A percentile compares a stretch with the other conserved stretches of the same genome.
These are phyloP conservation scores for Penicillium sp. DNA, from an alignment of 2,329 filamentous ascomycete genomes.

Conservation along the genomic window DNA sequence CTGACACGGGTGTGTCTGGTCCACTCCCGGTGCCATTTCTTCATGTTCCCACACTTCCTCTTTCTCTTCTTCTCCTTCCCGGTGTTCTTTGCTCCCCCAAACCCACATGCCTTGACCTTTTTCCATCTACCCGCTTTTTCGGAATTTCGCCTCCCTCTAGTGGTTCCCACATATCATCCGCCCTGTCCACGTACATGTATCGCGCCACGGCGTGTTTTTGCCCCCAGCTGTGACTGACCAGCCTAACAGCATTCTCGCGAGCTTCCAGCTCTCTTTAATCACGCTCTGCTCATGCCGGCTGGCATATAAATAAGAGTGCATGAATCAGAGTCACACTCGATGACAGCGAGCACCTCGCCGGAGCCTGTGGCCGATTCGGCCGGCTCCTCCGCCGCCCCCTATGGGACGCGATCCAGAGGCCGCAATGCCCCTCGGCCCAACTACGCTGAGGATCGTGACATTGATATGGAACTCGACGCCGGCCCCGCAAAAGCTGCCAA, in stretches of 20 bases:
- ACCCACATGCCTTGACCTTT: neutral
- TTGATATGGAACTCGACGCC: slow-evolving; percentile 81
- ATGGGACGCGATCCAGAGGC: slow-evolving; percentile 93
- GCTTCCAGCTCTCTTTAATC: slow-evolving; percentile 20
- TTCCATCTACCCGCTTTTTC: slow-evolving; percentile 18
- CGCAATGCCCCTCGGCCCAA: slow-evolving; percentile 80
- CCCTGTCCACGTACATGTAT: slow-evolving; percentile 20
- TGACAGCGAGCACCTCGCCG: slow-evolving; percentile 45
- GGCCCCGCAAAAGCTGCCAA: slow-evolving; percentile 35
- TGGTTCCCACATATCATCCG: slow-evolving; percentile 19
- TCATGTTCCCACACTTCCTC: slow-evolving; percentile 3
- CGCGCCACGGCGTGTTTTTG: slow-evolving; percentile 19
- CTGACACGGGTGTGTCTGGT: slow-evolving; percentile 1
- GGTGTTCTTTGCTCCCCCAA: slow-evolving; percentile 2
- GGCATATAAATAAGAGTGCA: slow-evolving; percentile 39
- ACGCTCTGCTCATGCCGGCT: slow-evolving; percentile 15
- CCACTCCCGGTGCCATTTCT: slow-evolving; percentile 1
- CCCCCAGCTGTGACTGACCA: slow-evolving; percentile 12
- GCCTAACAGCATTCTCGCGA: slow-evolving; percentile 1
- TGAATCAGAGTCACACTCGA: slow-evolving; percentile 41
- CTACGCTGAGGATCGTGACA: slow-evolving; percentile 90
- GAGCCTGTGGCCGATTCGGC: slow-evolving; percentile 39
- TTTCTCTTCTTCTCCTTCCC: slow-evolving; percentile 6
- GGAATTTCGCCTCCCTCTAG: slow-evolving; percentile 22
- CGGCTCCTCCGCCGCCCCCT: slow-evolving; percentile 58